A percentile compares a stretch with the other conserved stretches of the same genome.
Conservation (phyloP, 78 protist genomes). For the Neovahlkampfia damariscottae region DNA sequence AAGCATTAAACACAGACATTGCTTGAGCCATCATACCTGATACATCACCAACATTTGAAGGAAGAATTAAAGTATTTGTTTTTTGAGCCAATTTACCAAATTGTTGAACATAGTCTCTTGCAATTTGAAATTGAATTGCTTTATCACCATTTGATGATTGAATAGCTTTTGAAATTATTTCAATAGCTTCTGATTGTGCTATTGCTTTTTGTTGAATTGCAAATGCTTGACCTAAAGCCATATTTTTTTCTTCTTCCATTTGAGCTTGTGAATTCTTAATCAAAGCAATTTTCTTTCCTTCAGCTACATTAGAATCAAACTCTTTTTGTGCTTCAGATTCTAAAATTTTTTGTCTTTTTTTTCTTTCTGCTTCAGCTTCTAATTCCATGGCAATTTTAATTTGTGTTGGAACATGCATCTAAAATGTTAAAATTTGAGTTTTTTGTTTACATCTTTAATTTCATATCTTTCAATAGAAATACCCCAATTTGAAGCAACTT, state of each 20-base stretch:
- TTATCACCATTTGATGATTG: background rate
- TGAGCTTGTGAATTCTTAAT: slow-evolving; percentile 42
- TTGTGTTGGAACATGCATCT: slow-evolving; percentile 27
- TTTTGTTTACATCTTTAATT: slow-evolving; percentile 32
- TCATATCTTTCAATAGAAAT: slow-evolving; percentile 49
- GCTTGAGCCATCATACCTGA: slow-evolving; percentile 35
- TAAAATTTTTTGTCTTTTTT: slow-evolving; percentile 52
- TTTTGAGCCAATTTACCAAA: slow-evolving; percentile 29
- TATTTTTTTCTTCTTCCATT: slow-evolving; percentile 4
- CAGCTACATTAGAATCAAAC: slow-evolving; percentile 33
- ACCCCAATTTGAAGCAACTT: slow-evolving; percentile 47
- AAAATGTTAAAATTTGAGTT: slow-evolving; percentile 35
- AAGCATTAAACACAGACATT: background rate
- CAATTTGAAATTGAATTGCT: background rate
- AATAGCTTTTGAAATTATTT: slow-evolving; percentile 3
- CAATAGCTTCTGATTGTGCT: slow-evolving; percentile 39
- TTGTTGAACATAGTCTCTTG: background rate
- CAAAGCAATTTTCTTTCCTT: slow-evolving; percentile 16
- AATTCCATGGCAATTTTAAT: slow-evolving; percentile 59
- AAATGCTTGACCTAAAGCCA: slow-evolving; percentile 35
- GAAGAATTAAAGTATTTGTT: slow-evolving; percentile 48
- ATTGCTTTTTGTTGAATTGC: slow-evolving; percentile 13
- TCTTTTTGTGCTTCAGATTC: slow-evolving; percentile 55
- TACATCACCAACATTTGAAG: slow-evolving; percentile 23
- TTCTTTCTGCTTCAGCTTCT: slow-evolving; percentile 67